Conservation (phyloP, 164 flowering plant genomes). For the Brasenia schreberi region DNA sequence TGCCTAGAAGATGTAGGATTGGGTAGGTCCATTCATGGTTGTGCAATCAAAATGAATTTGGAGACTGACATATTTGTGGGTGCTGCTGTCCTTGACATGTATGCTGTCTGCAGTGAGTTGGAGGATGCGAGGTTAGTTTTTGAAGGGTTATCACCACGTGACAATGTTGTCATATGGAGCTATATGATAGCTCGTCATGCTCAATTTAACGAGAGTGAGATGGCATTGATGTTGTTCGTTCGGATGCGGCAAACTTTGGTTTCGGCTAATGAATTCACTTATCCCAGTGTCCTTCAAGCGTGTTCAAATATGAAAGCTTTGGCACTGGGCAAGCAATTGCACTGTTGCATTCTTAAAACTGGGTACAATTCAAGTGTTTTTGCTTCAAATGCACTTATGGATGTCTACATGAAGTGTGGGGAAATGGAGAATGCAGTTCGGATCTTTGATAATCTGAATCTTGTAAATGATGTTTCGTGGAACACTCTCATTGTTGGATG, state of each 20-base stretch:
- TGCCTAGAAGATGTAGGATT: conserved; percentile 31
- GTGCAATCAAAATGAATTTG: conserved; percentile 42
- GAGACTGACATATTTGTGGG: conserved; percentile 53
- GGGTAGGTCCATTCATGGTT: conserved; percentile 63
- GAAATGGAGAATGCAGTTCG: conserved; percentile 33
- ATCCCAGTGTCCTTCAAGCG: conserved; percentile 70
- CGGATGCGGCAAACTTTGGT: conserved; percentile 48
- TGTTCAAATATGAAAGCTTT: conserved; percentile 38
- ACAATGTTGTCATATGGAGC: conserved; percentile 81
- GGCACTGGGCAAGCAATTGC: conserved; percentile 51
- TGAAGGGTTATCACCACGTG: conserved; percentile 39
- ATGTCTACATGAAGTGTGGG: conserved; percentile 82
- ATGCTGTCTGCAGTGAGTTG: conserved; percentile 38
- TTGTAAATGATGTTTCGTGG: conserved; percentile 71
- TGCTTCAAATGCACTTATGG: conserved; percentile 77
- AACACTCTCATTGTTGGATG: conserved; percentile 83
- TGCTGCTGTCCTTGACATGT: conserved; percentile 60
- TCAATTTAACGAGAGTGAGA: conserved; percentile 35
- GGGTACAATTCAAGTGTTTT: conserved; percentile 50
- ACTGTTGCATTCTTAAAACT: conserved; percentile 40
- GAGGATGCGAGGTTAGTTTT: conserved; percentile 40
- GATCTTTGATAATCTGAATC: conserved; percentile 28
- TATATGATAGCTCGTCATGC: conserved; percentile 78
- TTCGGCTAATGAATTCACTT: conserved; percentile 66
- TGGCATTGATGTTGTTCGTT: conserved; percentile 43